Base-by-base conservation (phyloP, 257 asterid genomes). In the Solanum infundibuliforme region DNA sequence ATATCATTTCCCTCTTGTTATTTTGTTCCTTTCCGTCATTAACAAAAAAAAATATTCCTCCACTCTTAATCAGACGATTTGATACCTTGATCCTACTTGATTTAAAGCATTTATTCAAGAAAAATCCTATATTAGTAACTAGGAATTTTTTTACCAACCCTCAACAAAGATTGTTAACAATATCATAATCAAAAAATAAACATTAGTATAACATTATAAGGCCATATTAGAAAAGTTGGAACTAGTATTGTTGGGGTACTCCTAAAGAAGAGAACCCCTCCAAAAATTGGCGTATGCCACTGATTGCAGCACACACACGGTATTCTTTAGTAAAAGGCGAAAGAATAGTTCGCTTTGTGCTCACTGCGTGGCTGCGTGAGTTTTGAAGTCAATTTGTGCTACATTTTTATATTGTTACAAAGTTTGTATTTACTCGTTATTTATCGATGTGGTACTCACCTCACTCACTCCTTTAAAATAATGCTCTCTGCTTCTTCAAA, bases 351-450 rank as follows among this genome's bases (percentile, higher is more conserved):
- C 71, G 14, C 71, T 62, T 1, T 62, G 71, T 62, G 32, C 32
- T 62, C 32, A n/a, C 71, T 62, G 32, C 32, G 3, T 62, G 71
- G 71, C 71, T 62, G 31, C 13, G 13, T 69, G 11, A 13, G 2
- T 13, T 4, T 0, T 18, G 0, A 0, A 0, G 1, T 2, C 0
- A 18, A 13, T 3, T 1, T 69, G 5, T 69, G 76, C 10, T 27
- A 0, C 21, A 3, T 0, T 69, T 69, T 69, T 69, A 69, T 14
- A 13, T 69, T 69, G 38, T 0, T 2, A 69, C 38, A 69, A 29
- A 14, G 48, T 29, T 13, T 29, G 23, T 6, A 69, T 6, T 13
- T 29, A 12, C 32, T 29, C 10, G 1, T 69, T 0, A 0, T 31
- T 29, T 69, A 6, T 29, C 38, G 3, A 69, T 29, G 76, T 69